A percentile compares a stretch with the other conserved stretches of the same genome.
These are phyloP conservation scores for Boletus sensibilis DNA, from an alignment of 768 basidiomycete species.

Conservation along the genomic window DNA sequence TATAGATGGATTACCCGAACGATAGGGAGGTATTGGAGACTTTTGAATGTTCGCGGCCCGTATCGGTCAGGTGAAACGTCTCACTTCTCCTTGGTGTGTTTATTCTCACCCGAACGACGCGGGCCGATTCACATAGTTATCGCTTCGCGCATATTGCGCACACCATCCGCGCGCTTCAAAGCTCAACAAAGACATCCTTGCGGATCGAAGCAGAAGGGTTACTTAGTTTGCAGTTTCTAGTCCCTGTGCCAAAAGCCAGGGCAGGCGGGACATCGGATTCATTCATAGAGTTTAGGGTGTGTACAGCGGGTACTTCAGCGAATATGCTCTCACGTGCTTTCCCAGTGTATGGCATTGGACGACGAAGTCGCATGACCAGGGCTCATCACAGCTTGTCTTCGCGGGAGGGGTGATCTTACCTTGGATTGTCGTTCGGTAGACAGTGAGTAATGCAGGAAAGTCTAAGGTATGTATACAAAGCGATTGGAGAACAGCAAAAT, in stretches of 20 bases:
- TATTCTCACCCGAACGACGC: neutral
- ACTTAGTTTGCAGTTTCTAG: slow-evolving; percentile 87
- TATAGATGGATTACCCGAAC: slow-evolving; percentile 93
- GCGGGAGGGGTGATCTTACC: neutral
- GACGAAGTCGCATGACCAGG: slow-evolving; percentile 25
- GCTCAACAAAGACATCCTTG: slow-evolving; percentile 84
- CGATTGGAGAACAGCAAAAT: neutral
- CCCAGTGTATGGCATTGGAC: slow-evolving; percentile 33
- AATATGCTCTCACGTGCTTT: slow-evolving; percentile 9
- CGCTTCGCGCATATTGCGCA: slow-evolving; percentile 74
- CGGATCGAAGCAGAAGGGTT: slow-evolving; percentile 82
- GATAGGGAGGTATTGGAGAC: slow-evolving; percentile 88
- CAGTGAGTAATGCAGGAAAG: neutral
- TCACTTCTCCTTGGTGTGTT: neutral
- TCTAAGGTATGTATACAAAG: slow-evolving; percentile 22
- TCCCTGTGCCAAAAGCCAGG: slow-evolving; percentile 50
- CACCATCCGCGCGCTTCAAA: slow-evolving; percentile 72
- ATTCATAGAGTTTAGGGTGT: slow-evolving; percentile 87
- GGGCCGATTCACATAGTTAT: slow-evolving; percentile 53
- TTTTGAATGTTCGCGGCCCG: slow-evolving; percentile 71
- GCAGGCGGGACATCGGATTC: slow-evolving; percentile 50
- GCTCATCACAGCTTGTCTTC: neutral
- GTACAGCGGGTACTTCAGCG: slow-evolving; percentile 26
- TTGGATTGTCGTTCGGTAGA: neutral
- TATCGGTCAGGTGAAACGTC: slow-evolving; percentile 65